A percentile compares a stretch with the other conserved stretches of the same genome.
phyloP scores from a whole-genome alignment of 2,329 filamentous ascomycete genomes.

The Diplodia sapinea region DNA sequence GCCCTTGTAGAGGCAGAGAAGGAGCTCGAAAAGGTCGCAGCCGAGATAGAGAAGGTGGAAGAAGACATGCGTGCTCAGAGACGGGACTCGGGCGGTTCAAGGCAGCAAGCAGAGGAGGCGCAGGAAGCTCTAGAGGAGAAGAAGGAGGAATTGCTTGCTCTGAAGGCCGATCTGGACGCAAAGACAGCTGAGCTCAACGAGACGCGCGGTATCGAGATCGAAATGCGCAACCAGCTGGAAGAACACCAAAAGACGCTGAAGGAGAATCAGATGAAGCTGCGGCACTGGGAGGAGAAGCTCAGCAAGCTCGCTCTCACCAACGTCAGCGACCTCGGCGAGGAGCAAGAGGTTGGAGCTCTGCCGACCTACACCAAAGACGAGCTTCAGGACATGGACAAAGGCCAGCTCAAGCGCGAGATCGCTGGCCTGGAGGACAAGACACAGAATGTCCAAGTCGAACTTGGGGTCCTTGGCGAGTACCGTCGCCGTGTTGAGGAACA shows the following conservation, averaged over 20 bases:
- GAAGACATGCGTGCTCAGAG: slow-evolving; percentile 79
- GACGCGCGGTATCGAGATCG: slow-evolving; percentile 87
- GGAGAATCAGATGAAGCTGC: slow-evolving; percentile 83
- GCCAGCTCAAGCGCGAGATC: slow-evolving; percentile 67
- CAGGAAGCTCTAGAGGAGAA: slow-evolving; percentile 77
- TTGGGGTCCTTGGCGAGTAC: slow-evolving; percentile 87
- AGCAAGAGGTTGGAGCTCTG: slow-evolving; percentile 58
- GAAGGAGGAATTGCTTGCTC: slow-evolving; percentile 76
- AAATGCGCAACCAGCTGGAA: slow-evolving; percentile 98
- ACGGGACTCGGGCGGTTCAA: slow-evolving; percentile 74
- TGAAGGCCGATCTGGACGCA: slow-evolving; percentile 87
- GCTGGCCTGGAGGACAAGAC: slow-evolving; percentile 74
- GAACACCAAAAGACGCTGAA: slow-evolving; percentile 88
- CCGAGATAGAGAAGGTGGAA: slow-evolving; percentile 78
- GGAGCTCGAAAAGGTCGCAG: slow-evolving; percentile 74
- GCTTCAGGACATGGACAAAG: slow-evolving; percentile 67
- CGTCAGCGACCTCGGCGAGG: slow-evolving; percentile 64
- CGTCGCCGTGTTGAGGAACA: slow-evolving; percentile 85
- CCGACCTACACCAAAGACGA: slow-evolving; percentile 79
- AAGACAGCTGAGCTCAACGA: slow-evolving; percentile 87
- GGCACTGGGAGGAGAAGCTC: slow-evolving; percentile 90
- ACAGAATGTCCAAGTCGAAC: slow-evolving; percentile 84
- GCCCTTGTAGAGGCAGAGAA: slow-evolving; percentile 77
- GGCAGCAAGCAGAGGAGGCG: slow-evolving; percentile 77
- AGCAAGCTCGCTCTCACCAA: slow-evolving; percentile 83